Base-by-base conservation (phyloP, 257 asterid genomes). In the Lycium ferocissimum region DNA sequence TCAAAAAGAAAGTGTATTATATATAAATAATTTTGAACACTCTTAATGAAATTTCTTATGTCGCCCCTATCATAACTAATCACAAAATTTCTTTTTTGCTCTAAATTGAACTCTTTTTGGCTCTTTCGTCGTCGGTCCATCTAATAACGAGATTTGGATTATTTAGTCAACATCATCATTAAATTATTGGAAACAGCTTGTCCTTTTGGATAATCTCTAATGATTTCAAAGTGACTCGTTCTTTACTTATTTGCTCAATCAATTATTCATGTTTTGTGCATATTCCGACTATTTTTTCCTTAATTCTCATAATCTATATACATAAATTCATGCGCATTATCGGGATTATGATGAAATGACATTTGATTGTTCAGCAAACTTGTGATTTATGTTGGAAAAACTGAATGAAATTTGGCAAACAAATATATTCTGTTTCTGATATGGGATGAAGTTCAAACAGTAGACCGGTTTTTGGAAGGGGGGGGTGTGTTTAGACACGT, bases 201-300 rank as follows among this genome's bases (percentile, higher is more conserved):
- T 72, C 18, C 18, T 72, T 72, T n/a, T 17, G 37, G 5, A 72
- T 43, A 9, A 18, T 72, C 37, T 71, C 78, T 69, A 71, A 18
- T 71, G 6, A 49, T 49, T 49, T 7, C 12, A 49, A 0, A 49
- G 9, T 49, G 56, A 7, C 12, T 43, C 6, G 0, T 13, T 3
- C 57, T 53, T 26, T 72, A 9, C 37, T 72, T 72, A 72, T 72
- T 72, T 72, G 37, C 35, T 72, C 14, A 72, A 72, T 72, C 35
- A 72, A 4, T 72, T 43, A 72, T 43, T 71, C 80, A 72, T 72
- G 37, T 45, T 18, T 72, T 43, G 9, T 43, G 37, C 17, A 72
- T 43, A 72, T 72, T 43, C 20, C 57, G 40, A 43, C 37, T 9
- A 72, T 37, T 43, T 43, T 0, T 11, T 56, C 7, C 10, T 10